phyloP scores from a whole-genome alignment of 148 eudicot genomes.

The Camellia lanceoleosa region DNA sequence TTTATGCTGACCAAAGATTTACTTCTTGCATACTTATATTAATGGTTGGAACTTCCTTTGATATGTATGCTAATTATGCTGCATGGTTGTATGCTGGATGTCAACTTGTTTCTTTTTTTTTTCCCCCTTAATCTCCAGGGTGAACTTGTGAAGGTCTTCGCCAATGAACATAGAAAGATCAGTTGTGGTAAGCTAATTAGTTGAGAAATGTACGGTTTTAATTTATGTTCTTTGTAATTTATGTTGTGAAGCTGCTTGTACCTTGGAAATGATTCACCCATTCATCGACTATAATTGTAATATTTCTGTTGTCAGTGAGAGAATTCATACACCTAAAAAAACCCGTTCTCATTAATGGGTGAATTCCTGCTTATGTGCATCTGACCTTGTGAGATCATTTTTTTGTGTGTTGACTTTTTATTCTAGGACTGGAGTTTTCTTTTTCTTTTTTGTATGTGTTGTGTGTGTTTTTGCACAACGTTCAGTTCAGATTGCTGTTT shows the following conservation, averaged over 20 bases:
- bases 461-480: background rate
- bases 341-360: background rate
- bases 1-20: background rate
- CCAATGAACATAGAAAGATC: slow-evolving; percentile 82
- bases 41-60: background rate
- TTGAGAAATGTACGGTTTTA: slow-evolving; percentile 7
- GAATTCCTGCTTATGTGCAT: background rate
- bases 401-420: background rate
- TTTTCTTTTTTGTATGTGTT: background rate
- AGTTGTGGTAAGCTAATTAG: slow-evolving; percentile 57
- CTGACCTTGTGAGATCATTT: background rate
- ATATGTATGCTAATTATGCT: background rate
- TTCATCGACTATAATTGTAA: background rate
- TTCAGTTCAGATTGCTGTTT: background rate
- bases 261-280: background rate
- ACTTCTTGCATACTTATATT: background rate
- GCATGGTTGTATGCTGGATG: background rate
- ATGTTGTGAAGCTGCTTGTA: background rate
- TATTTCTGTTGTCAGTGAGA: background rate
- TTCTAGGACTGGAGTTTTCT: background rate
- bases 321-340: background rate
- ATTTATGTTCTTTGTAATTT: background rate
- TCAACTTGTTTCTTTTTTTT: slow-evolving; percentile 7
- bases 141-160: slow-evolving; percentile 81
- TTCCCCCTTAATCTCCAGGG: slow-evolving; percentile 47